Base-by-base conservation (phyloP, 2,329 filamentous ascomycete genomes). In the Epichloe festucae region DNA sequence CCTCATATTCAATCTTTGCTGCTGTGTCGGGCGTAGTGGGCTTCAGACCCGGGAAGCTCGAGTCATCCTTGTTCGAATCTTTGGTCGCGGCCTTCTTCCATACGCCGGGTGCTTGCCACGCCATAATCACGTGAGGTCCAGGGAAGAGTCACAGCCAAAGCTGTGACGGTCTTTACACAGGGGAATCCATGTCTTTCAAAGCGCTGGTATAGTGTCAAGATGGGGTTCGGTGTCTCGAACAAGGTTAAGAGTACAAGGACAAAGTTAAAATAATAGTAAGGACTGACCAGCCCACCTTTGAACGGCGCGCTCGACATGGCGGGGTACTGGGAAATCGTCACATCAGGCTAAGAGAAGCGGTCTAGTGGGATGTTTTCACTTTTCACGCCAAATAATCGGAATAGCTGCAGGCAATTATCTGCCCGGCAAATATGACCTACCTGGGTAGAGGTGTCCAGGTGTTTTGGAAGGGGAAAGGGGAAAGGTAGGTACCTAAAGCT, bases 1-100 rank as follows among this genome's bases (percentile, higher is more conserved):
- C 85, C 57, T 83, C 80, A 70, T 96, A 95, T 63, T 89, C 73
- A 15, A 77, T 76, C 58, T 72, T 78, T 48, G 68, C 62, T 43
- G 64, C 63, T 46, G 68, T 59, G 53, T 72, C 65, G 54, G 70
- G 64, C 58, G 68, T 69, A 53, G 65, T 62, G 57, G 70, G 66
- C 58, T 70, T 70, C 57, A 78, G 71, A 55, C 73, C 76, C 53
- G 77, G 73, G 58, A 77, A 77, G 60, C 67, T 76, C 62, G 74
- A 65, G 61, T 75, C 67, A 66, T 73, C 66, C 57, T 70, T 69
- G 46, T 69, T 70, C 57, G 65, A 61, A 52, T 64, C 57, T 59
- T 60, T 62, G 58, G 69, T 68, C 56, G 64, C 60, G 58, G 72
- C 69, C 66, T 70, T 70, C 67, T 78, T 79, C 70, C 70, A 70